Percentiles rank a stretch among this genome's conserved stretches.
Conservation (phyloP, 345 rosid species). For the Euphorbia peplus region DNA sequence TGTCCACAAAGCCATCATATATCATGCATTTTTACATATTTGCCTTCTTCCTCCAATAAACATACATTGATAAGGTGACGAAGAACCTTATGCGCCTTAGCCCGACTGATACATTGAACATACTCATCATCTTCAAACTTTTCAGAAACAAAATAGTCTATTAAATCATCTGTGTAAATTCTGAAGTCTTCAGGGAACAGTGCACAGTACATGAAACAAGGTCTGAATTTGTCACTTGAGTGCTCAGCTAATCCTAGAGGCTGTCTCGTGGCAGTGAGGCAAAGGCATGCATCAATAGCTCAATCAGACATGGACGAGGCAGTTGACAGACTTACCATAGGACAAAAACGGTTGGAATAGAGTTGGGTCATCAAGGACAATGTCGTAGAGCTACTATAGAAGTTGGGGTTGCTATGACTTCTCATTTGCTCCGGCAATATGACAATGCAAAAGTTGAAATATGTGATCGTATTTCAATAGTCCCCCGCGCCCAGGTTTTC, state of each 20-base stretch:
- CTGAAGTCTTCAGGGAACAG: constrained; percentile 21
- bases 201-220: constrained; percentile 14
- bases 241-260: constrained; percentile 92
- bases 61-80: constrained; percentile 8
- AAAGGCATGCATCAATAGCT: constrained; percentile 64
- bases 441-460: constrained; percentile 77
- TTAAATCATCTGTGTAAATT: not conserved
- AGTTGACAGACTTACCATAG: constrained; percentile 92
- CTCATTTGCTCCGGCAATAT: constrained; percentile 71
- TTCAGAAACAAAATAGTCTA: constrained; percentile 24
- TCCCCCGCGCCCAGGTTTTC: constrained; percentile 88
- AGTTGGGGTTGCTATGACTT: constrained; percentile 84
- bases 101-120: not conserved
- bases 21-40: constrained; percentile 33
- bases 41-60: constrained; percentile 20
- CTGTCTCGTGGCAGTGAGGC: constrained; percentile 93
- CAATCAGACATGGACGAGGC: constrained; percentile 87
- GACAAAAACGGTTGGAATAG: constrained; percentile 79
- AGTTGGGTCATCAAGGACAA: constrained; percentile 79
- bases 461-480: constrained; percentile 81
- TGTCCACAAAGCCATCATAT: constrained; percentile 41
- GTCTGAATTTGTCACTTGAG: not conserved
- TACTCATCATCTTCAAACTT: not conserved
- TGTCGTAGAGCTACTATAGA: constrained; percentile 91
- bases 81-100: not conserved